Conservation (phyloP, 176 grass and related monocot species). For the Canna indica region DNA sequence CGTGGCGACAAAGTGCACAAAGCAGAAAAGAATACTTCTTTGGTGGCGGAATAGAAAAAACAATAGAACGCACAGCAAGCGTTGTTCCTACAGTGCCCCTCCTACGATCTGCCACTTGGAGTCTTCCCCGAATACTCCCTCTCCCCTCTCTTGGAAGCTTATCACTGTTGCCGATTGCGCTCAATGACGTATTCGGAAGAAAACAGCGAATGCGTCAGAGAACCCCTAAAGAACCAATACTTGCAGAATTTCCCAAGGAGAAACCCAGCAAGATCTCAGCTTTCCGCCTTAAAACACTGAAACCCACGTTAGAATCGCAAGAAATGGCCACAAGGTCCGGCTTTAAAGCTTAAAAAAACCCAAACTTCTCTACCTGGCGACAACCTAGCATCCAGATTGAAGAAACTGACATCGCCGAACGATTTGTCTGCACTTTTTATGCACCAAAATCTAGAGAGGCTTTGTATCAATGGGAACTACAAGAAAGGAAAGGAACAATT, state of each 20-base stretch:
- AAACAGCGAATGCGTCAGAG: neutral
- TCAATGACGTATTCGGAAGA: neutral
- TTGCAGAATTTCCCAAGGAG: neutral
- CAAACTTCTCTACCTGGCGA: neutral
- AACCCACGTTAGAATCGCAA: neutral
- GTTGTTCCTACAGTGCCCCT: neutral
- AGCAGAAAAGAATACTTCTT: neutral
- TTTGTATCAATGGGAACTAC: neutral
- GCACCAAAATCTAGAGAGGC: neutral
- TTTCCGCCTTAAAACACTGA: neutral
- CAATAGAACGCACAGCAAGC: neutral
- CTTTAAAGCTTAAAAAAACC: neutral
- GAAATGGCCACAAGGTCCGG: neutral
- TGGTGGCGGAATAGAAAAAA: conserved; percentile 1
- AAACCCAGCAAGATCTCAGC: neutral
- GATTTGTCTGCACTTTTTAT: neutral
- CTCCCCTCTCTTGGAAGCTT: neutral
- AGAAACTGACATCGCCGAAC: neutral
- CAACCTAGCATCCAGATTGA: neutral
- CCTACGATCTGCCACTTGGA: neutral
- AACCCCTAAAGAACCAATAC: neutral
- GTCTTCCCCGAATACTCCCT: neutral
- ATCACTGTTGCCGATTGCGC: neutral
- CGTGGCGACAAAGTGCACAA: conserved; percentile 1
- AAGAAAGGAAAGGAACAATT: neutral